Conservation (phyloP, 441 rosid species). For the Croton laevigatus region DNA sequence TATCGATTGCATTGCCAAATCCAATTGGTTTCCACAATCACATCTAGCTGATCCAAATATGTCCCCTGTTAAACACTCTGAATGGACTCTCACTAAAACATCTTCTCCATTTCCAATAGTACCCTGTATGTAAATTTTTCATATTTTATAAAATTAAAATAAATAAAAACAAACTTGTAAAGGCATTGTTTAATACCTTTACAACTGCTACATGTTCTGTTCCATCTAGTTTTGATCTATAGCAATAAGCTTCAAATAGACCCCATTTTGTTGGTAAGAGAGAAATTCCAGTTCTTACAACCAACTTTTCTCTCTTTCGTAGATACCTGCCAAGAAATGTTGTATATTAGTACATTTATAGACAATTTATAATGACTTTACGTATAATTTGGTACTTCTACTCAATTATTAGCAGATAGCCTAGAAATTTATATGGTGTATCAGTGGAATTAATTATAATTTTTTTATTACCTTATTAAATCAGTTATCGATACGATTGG, state of each 20-base stretch:
- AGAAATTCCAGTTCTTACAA: constrained; percentile 57
- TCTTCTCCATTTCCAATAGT: constrained; percentile 66
- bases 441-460: too few species aligned
- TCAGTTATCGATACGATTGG: constrained; percentile 72
- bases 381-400: not conserved
- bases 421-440: not conserved
- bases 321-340: constrained; percentile 44
- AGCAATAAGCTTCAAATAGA: constrained; percentile 63
- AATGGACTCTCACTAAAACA: constrained; percentile 81
- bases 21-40: constrained; percentile 79
- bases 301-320: constrained; percentile 73
- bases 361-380: too few species aligned
- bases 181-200: constrained; percentile 41
- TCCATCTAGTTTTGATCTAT: constrained; percentile 65
- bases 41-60: constrained; percentile 81
- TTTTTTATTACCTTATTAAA: constrained; percentile 52
- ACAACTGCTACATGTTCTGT: constrained; percentile 74
- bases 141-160: not conserved
- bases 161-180: not conserved
- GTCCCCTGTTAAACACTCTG: constrained; percentile 84
- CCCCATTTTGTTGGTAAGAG: constrained; percentile 86
- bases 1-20: constrained; percentile 68
- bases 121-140: constrained; percentile 36
- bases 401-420: not conserved
- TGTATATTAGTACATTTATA: too few species aligned